These are phyloP conservation scores for Diplodia seriata DNA, from an alignment of 2,329 filamentous ascomycete genomes.

Conservation along the genomic window DNA sequence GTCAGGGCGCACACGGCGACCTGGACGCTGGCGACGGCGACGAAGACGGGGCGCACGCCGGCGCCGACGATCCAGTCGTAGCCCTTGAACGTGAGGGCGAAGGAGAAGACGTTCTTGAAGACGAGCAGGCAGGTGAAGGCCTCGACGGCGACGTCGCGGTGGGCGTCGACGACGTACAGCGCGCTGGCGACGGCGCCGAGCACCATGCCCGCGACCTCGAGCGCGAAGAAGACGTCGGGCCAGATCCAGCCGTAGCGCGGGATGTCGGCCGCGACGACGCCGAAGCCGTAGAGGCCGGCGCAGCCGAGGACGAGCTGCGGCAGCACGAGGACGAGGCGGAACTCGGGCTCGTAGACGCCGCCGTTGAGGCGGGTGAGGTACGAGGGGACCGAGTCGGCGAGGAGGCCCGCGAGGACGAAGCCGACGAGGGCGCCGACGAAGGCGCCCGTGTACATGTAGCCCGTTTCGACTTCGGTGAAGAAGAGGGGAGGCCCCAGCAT, in stretches of 20 bases:
- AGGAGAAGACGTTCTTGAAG: constrained; percentile 95
- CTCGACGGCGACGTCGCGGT: constrained; percentile 87
- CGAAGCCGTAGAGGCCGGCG: constrained; percentile 84
- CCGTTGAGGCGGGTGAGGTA: constrained; percentile 75
- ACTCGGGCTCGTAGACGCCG: constrained; percentile 63
- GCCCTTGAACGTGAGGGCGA: constrained; percentile 81
- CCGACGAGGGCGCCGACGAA: constrained; percentile 84
- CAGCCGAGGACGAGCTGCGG: constrained; percentile 81
- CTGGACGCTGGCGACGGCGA: constrained; percentile 77
- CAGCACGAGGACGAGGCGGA: constrained; percentile 80
- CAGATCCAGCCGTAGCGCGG: constrained; percentile 72
- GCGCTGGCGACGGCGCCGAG: constrained; percentile 85
- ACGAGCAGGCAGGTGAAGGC: constrained; percentile 88
- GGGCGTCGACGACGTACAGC: constrained; percentile 90
- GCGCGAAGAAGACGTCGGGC: constrained; percentile 80
- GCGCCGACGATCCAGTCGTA: constrained; percentile 77
- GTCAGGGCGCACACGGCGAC: constrained; percentile 76
- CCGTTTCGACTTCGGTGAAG: constrained; percentile 80
- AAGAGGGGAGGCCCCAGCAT: constrained; percentile 82
- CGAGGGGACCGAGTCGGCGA: constrained; percentile 76
- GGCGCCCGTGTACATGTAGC: constrained; percentile 85
- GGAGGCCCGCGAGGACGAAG: constrained; percentile 74
- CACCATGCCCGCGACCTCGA: constrained; percentile 89
- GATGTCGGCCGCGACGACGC: constrained; percentile 70
- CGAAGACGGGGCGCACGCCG: constrained; percentile 71